Evolutionary conservation across 2,329 filamentous ascomycete species (phyloP).

Genomic region (Raffaelea arxii): DNA sequence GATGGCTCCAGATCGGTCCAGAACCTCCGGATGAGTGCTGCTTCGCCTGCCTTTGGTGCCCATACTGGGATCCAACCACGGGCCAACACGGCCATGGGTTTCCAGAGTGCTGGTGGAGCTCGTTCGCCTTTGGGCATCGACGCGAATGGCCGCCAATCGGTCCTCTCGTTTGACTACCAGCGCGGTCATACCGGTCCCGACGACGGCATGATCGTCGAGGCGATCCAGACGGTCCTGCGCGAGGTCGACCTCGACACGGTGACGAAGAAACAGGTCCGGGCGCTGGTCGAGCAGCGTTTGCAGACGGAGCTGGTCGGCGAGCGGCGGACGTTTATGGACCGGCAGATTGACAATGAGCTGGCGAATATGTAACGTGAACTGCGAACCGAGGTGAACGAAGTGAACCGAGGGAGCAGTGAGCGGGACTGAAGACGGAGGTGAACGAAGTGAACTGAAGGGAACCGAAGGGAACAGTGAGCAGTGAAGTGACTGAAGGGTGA

Average conservation of each 20-base stretch:
- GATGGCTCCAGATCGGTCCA: conserved; percentile 48
- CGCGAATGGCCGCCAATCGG: conserved; percentile 34
- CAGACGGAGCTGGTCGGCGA: conserved; percentile 84
- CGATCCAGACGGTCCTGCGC: conserved; percentile 69
- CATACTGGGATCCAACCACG: conserved; percentile 16
- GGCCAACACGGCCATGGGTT: conserved; percentile 37
- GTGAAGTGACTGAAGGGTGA: too few species aligned
- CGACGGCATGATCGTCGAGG: conserved; percentile 71
- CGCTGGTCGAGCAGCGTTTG: conserved; percentile 83
- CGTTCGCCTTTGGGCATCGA: conserved; percentile 35
- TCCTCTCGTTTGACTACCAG: conserved; percentile 51
- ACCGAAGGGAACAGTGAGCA: too few species aligned
- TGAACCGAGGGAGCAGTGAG: too few species aligned
- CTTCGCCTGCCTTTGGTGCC: conserved; percentile 32
- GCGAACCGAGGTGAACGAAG: too few species aligned
- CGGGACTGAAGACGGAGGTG: too few species aligned
- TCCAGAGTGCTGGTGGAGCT: conserved; percentile 34
- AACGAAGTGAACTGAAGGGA: too few species aligned
- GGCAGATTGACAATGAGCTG: conserved; percentile 85
- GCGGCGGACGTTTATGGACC: conserved; percentile 79
- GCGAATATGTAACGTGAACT: too few species aligned
- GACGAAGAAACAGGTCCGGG: conserved; percentile 93
- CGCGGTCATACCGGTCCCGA: conserved; percentile 56
- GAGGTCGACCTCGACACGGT: conserved; percentile 95
- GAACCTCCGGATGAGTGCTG: conserved; percentile 42